Evolutionary conservation across 1,284 basidiomycete genomes (phyloP).

Genomic region (Naganishia albida): DNA sequence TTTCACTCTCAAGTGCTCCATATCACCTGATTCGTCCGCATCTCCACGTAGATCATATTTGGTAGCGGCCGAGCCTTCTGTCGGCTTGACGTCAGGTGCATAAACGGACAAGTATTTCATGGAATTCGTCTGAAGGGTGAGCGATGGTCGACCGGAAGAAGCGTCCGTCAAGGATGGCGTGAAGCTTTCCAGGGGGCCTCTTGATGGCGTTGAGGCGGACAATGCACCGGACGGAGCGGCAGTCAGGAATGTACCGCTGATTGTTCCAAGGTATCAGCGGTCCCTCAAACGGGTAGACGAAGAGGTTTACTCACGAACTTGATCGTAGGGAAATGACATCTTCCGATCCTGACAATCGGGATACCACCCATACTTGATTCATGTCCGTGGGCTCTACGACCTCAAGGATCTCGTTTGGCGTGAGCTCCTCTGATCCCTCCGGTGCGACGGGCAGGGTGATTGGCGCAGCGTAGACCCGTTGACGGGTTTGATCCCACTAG

Average conservation of each 20-base stretch:
- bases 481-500: slow-evolving; percentile 49
- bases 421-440: slow-evolving; percentile 49
- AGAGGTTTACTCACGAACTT: slow-evolving; percentile 42
- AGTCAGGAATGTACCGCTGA: slow-evolving; percentile 52
- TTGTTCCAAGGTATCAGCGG: neutral
- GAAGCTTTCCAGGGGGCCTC: slow-evolving; percentile 54
- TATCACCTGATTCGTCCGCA: slow-evolving; percentile 74
- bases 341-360: slow-evolving; percentile 56
- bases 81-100: slow-evolving; percentile 26
- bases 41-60: slow-evolving; percentile 74
- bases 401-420: slow-evolving; percentile 44
- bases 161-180: slow-evolving; percentile 37
- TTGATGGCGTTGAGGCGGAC: slow-evolving; percentile 48
- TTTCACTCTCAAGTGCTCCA: slow-evolving; percentile 81
- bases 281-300: neutral
- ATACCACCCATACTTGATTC: slow-evolving; percentile 58
- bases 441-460: slow-evolving; percentile 51
- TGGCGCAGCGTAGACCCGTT: slow-evolving; percentile 50
- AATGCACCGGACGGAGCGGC: slow-evolving; percentile 48
- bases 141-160: slow-evolving; percentile 35
- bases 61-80: slow-evolving; percentile 31
- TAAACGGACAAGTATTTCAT: slow-evolving; percentile 47
- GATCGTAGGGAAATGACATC: slow-evolving; percentile 55
- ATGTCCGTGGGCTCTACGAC: slow-evolving; percentile 55
- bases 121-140: slow-evolving; percentile 41